phyloP scores from a whole-genome alignment of 2,329 filamentous ascomycete species.

The Calonectria crousiana region DNA sequence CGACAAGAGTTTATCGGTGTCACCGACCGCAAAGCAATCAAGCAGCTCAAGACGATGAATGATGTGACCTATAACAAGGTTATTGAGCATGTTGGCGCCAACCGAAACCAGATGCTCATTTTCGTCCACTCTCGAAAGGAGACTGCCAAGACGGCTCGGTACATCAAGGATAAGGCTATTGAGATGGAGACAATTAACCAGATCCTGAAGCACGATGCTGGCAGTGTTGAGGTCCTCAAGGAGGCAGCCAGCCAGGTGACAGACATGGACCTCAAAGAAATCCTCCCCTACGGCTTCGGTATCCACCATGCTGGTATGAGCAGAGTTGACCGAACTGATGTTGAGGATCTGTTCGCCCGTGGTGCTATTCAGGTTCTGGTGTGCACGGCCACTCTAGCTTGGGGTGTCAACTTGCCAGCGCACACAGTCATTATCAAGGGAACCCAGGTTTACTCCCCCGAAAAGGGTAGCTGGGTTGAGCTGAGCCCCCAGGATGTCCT shows the following conservation, averaged over 20 bases:
- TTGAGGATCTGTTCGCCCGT: slow-evolving; percentile 93
- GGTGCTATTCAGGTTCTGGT: slow-evolving; percentile 95
- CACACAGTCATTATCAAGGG: slow-evolving; percentile 99
- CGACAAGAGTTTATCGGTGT: slow-evolving; percentile 98
- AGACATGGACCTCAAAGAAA: slow-evolving; percentile 90
- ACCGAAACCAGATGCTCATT: slow-evolving; percentile 97
- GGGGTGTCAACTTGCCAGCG: slow-evolving; percentile 98
- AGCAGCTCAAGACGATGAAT: slow-evolving; percentile 99
- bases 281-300: slow-evolving; percentile 95
- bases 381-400: slow-evolving; percentile 96
- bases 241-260: slow-evolving; percentile 86
- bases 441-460: slow-evolving; percentile 96
- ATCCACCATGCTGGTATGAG: slow-evolving; percentile 99
- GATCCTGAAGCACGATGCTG: slow-evolving; percentile 92
- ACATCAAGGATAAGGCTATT: slow-evolving; percentile 96
- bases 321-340: slow-evolving; percentile 91
- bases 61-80: slow-evolving; percentile 99
- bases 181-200: slow-evolving; percentile 97
- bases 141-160: slow-evolving; percentile 96
- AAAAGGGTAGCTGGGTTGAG: slow-evolving; percentile 99
- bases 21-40: slow-evolving; percentile 98
- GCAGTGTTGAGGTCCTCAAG: slow-evolving; percentile 87
- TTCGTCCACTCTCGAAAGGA: slow-evolving; percentile 99
- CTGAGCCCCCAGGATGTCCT: slow-evolving; percentile 96
- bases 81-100: slow-evolving; percentile 92